phyloP scores from a whole-genome alignment of 1,284 basidiomycete genomes.

The Marasmius fiardii region DNA sequence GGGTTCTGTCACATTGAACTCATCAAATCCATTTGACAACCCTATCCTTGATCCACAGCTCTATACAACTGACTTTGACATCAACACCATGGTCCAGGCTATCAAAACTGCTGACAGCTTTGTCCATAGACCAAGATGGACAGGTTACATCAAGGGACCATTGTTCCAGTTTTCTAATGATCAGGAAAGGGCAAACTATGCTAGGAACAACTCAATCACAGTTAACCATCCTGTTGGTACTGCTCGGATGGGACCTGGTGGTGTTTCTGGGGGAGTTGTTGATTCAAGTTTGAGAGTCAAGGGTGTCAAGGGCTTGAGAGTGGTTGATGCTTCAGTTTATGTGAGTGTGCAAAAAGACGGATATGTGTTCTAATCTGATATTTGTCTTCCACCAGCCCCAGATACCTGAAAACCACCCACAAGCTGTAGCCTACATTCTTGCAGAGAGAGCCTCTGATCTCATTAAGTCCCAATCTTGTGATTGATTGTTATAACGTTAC shows the following conservation, averaged over 20 bases:
- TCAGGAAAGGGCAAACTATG: conserved; percentile 12
- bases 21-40: conserved; percentile 23
- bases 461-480: neutral
- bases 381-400: neutral
- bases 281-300: conserved; percentile 18
- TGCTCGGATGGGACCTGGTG: conserved; percentile 12
- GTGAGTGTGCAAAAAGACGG: conserved; percentile 6
- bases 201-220: conserved; percentile 10
- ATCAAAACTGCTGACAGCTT: conserved; percentile 15
- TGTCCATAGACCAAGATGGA: conserved; percentile 15
- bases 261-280: conserved; percentile 15
- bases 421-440: neutral
- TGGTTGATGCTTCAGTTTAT: conserved; percentile 18
- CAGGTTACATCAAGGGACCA: conserved; percentile 16
- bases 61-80: conserved; percentile 17
- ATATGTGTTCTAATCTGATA: neutral
- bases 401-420: neutral
- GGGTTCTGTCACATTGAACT: conserved; percentile 11
- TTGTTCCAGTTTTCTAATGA: conserved; percentile 9
- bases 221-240: conserved; percentile 15
- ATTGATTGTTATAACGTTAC: no score
- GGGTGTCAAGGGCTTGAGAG: conserved; percentile 17
- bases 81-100: conserved; percentile 14
- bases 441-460: neutral
- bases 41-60: conserved; percentile 29